Evolutionary conservation across 176 grass and related monocot species (phyloP).

Genomic region (Phyllostachys edulis): DNA sequence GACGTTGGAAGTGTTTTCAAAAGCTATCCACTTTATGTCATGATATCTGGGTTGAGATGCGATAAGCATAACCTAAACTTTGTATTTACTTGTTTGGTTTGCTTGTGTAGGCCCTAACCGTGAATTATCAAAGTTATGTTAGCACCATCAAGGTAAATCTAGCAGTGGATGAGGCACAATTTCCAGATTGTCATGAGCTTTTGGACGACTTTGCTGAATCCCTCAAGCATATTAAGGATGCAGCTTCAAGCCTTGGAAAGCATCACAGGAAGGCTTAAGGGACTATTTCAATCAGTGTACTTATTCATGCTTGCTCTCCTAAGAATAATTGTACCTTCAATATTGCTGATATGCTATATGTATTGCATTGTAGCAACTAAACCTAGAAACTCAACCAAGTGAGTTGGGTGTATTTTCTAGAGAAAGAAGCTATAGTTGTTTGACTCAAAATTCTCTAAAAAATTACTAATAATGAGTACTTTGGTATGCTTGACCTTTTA

Average conservation of each 20-base stretch:
- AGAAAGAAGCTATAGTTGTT: background rate
- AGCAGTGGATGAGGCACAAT: conserved; percentile 71
- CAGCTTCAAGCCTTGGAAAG: conserved; percentile 44
- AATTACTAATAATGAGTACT: conserved; percentile 8
- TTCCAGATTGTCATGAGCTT: conserved; percentile 66
- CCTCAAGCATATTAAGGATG: conserved; percentile 56
- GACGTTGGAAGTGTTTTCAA: background rate
- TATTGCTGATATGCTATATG: background rate
- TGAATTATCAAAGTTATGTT: conserved; percentile 88
- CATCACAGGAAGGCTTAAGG: conserved; percentile 37
- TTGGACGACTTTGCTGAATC: conserved; percentile 83
- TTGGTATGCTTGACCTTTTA: background rate
- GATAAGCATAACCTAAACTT: background rate
- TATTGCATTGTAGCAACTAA: background rate
- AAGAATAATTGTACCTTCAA: too few species aligned
- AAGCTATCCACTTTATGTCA: background rate
- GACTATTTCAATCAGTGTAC: too few species aligned
- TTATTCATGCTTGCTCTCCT: too few species aligned
- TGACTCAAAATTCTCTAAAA: background rate
- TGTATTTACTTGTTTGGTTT: conserved; percentile 16
- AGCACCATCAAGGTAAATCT: conserved; percentile 75
- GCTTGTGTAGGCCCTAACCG: conserved; percentile 66
- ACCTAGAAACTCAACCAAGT: background rate
- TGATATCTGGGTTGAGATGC: background rate
- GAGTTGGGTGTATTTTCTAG: conserved; percentile 13